Evolutionary conservation across 768 basidiomycete genomes (phyloP), one percentile per base, ranked within the genome.

Genomic region (Tricholoma bakamatsutake): DNA sequence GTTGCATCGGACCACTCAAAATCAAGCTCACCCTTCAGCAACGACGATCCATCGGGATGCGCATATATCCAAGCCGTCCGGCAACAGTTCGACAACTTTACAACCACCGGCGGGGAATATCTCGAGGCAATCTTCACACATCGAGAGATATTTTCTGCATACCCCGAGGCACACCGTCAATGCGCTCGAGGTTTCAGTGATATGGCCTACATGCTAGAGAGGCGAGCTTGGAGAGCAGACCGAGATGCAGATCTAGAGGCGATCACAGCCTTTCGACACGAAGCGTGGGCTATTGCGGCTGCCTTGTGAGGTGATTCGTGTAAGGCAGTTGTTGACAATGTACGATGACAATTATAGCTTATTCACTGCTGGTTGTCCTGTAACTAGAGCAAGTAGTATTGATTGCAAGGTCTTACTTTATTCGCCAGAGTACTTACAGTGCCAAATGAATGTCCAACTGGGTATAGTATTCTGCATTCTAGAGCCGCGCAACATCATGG

Each of bases 51-150:
- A 53, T 75, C 72, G 70, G 84, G 82, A 58, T 86, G 84, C 76
- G 81, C 76, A 51, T 85, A 81, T 67, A 79, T 87, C 48, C 80
- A 80, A 66, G 71, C 77, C 59, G 77, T 86, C 61, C 80, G 79
- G 61, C 74, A 75, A 53, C 83, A 83, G 56, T 66, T 86, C 68
- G 79, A 77, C 61, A 73, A 68, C 43, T 80, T 72, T 58, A 67
- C 67, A 53, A 88, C 85, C 54, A 86, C 85, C 47, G 77, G 80
- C 71, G 88, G 87, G 62, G 87, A 80, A 56, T 91, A 89, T 64
- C 80, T 91, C 69, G 88, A 91, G 64, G 76, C 80, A 51, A 84
- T 91, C 62, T 87, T 89, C 70, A 82, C 83, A 0, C 88, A 91
- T 71, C 87, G 88, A 65, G 82, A 85, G 66, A 80, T 86, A 35